A percentile compares a stretch with the other conserved stretches of the same genome.
Evolutionary conservation across 2,329 filamentous ascomycete species (phyloP).

Genomic region (Stagonosporopsis tanaceti): DNA sequence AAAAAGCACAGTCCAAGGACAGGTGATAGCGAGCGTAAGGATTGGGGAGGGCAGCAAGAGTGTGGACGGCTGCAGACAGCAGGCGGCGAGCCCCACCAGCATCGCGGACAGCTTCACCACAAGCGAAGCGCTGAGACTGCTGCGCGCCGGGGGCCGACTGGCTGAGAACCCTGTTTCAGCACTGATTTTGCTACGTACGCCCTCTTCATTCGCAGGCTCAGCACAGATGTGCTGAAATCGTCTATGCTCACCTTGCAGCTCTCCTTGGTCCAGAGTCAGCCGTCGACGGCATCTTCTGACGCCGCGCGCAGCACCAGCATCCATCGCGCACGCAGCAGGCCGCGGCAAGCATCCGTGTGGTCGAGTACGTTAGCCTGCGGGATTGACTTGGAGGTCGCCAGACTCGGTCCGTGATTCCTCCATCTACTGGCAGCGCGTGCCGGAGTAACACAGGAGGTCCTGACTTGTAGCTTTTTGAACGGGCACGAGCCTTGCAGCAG

Average conservation of each 20-base stretch:
- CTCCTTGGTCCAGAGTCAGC: slow-evolving; percentile 1
- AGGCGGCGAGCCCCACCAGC: slow-evolving; percentile 26
- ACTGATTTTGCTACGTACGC: slow-evolving; percentile 9
- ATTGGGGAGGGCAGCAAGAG: slow-evolving; percentile 5
- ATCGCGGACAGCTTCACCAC: slow-evolving; percentile 23
- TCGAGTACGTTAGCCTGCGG: background rate
- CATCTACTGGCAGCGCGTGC: background rate
- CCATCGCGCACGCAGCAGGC: background rate
- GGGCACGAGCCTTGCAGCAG: background rate
- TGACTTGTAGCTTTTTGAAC: background rate
- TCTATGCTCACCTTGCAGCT: slow-evolving; percentile 6
- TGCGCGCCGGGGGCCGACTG: slow-evolving; percentile 31
- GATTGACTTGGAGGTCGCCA: background rate
- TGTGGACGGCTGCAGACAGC: slow-evolving; percentile 12
- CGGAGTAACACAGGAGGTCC: slow-evolving; percentile 7
- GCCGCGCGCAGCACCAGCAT: slow-evolving; percentile 3
- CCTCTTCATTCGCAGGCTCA: slow-evolving; percentile 4
- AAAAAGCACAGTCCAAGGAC: background rate
- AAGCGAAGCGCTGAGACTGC: slow-evolving; percentile 46
- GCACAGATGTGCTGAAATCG: slow-evolving; percentile 5
- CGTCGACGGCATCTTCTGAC: slow-evolving; percentile 13
- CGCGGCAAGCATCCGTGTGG: slow-evolving; percentile 1
- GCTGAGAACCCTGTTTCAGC: slow-evolving; percentile 17
- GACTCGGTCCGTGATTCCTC: background rate
- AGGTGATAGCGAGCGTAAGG: slow-evolving; percentile 15